Conservation (phyloP, 306 rosid species). For the Astragalus glycyphyllos region DNA sequence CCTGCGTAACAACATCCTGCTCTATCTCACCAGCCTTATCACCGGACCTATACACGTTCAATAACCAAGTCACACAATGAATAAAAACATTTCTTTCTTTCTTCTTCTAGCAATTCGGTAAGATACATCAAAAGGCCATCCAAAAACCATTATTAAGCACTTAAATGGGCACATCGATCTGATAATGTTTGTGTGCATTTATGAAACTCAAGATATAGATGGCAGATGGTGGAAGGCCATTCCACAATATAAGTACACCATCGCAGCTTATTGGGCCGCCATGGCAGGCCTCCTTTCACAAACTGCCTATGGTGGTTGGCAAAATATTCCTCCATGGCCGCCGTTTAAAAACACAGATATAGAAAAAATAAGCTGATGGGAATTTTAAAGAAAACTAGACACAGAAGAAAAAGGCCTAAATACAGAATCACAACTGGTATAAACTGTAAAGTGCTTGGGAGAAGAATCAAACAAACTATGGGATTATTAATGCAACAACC, state of each 20-base stretch:
- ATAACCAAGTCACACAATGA: conserved; percentile 42
- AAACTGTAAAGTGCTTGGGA: neutral
- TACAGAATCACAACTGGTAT: conserved; percentile 3
- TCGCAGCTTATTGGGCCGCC: too few species aligned
- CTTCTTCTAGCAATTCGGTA: conserved; percentile 26
- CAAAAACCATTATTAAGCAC: conserved; percentile 15
- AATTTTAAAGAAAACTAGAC: conserved; percentile 5
- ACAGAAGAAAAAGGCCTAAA: conserved; percentile 15
- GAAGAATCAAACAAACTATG: conserved; percentile 19
- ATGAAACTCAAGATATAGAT: conserved; percentile 13
- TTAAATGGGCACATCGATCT: conserved; percentile 1
- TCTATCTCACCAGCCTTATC: conserved; percentile 54
- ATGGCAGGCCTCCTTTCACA: too few species aligned
- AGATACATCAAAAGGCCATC: conserved; percentile 12
- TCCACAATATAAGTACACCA: too few species aligned
- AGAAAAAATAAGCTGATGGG: conserved; percentile 8
- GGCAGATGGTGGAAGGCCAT: too few species aligned
- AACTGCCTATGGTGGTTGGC: too few species aligned
- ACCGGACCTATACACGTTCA: conserved; percentile 48
- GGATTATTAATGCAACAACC: conserved; percentile 10
- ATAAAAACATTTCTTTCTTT: conserved; percentile 15
- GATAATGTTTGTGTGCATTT: neutral
- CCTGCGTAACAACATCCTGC: conserved; percentile 65
- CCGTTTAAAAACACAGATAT: too few species aligned
- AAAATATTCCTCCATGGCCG: too few species aligned